A percentile compares a stretch with the other conserved stretches of the same genome.
Evolutionary conservation across 2,329 filamentous ascomycete genomes (phyloP).

Genomic region (Pyrenophora graminea): DNA sequence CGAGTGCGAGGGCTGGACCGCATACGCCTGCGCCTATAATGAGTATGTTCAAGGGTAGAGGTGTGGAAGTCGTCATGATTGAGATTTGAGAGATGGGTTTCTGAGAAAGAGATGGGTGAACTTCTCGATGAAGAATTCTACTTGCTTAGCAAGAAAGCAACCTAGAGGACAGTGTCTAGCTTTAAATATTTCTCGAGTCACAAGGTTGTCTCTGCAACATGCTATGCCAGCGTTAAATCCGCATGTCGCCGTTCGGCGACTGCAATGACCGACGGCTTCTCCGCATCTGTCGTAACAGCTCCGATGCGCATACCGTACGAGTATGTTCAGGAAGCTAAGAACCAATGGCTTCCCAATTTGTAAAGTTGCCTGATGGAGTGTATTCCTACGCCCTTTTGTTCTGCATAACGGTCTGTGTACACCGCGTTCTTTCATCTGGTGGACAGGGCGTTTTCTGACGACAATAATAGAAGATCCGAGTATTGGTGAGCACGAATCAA

Average conservation of each 20-base stretch:
- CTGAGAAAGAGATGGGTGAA: too few relatives aligned
- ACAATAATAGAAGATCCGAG: too few relatives aligned
- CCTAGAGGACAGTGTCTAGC: too few relatives aligned
- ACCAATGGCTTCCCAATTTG: too few relatives aligned
- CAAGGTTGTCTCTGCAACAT: background rate
- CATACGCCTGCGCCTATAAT: slow-evolving; percentile 35
- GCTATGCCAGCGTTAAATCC: background rate
- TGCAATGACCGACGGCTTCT: slow-evolving; percentile 1
- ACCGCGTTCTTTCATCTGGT: too few relatives aligned
- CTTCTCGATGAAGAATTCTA: too few relatives aligned
- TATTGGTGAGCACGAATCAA: too few relatives aligned
- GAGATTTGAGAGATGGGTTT: background rate
- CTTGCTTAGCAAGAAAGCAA: too few relatives aligned
- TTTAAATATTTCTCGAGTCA: background rate
- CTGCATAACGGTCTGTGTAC: too few relatives aligned
- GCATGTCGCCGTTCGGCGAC: background rate
- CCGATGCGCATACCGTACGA: background rate
- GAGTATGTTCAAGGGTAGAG: slow-evolving; percentile 30
- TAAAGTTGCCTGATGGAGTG: background rate
- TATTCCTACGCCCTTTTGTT: too few relatives aligned
- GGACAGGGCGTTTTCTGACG: too few relatives aligned
- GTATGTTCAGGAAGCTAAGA: background rate
- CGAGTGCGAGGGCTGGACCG: slow-evolving; percentile 53
- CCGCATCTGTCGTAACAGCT: background rate
- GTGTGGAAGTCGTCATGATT: background rate